A percentile compares a stretch with the other conserved stretches of the same genome.
Evolutionary conservation across 2,329 filamentous ascomycete species (phyloP).

Genomic region (Pseudomassariella vexata): DNA sequence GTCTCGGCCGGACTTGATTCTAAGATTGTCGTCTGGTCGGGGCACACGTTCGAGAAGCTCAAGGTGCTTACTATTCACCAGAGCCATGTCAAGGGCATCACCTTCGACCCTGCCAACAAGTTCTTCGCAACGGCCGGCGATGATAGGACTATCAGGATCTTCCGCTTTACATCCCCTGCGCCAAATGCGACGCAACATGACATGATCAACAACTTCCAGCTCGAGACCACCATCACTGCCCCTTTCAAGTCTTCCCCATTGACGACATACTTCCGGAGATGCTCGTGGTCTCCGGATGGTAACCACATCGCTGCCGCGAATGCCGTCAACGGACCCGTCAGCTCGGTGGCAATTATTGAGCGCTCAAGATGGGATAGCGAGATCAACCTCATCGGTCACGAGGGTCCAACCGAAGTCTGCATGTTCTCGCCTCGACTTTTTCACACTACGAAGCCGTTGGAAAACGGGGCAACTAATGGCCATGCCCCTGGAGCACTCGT

Average conservation of each 20-base stretch:
- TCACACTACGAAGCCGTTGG: conserved; percentile 60
- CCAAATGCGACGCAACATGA: conserved; percentile 92
- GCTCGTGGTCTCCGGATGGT: conserved; percentile 96
- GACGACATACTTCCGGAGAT: conserved; percentile 93
- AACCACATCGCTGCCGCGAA: conserved; percentile 96
- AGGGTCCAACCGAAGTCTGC: conserved; percentile 94
- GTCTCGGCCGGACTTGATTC: conserved; percentile 96
- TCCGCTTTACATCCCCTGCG: conserved; percentile 84
- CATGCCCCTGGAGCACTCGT: conserved; percentile 51
- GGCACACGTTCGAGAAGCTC: conserved; percentile 94
- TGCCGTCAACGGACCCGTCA: conserved; percentile 94
- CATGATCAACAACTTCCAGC: conserved; percentile 91
- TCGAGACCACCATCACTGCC: conserved; percentile 83
- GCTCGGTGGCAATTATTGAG: conserved; percentile 92
- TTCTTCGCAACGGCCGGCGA: conserved; percentile 98
- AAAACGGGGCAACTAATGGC: conserved; percentile 44
- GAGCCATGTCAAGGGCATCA: conserved; percentile 97
- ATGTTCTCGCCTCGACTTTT: conserved; percentile 94
- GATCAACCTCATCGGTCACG: conserved; percentile 95
- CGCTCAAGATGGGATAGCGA: conserved; percentile 90
- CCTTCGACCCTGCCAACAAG: conserved; percentile 97
- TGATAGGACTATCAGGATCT: conserved; percentile 94
- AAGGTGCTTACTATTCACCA: conserved; percentile 91
- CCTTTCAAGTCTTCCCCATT: conserved; percentile 88
- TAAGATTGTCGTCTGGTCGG: conserved; percentile 97